phyloP scores from a whole-genome alignment of 345 rosid genomes.

The Heritiera littoralis region DNA sequence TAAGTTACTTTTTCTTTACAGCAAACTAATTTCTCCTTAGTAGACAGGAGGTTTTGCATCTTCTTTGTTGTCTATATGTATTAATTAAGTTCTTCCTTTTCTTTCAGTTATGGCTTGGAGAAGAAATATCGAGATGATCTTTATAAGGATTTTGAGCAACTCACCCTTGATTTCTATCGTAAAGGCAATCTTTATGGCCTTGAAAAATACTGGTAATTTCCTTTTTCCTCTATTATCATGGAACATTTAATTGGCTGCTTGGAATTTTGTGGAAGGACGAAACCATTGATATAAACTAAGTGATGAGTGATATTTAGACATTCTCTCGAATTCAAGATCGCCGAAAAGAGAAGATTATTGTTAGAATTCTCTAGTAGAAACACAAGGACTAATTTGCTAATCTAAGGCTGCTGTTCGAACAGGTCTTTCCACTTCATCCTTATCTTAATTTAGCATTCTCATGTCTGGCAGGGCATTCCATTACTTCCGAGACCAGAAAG shows the following conservation, averaged over 20 bases:
- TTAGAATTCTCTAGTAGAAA: not conserved
- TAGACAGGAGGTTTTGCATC: not conserved
- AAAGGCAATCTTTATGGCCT: conserved; percentile 89
- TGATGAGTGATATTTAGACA: not conserved
- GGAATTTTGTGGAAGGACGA: not conserved
- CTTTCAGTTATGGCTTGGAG: conserved; percentile 90
- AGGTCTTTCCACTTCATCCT: not conserved
- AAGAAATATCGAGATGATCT: conserved; percentile 69
- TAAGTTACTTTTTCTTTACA: conserved; percentile 4
- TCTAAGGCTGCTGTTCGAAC: not conserved
- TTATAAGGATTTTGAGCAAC: conserved; percentile 82
- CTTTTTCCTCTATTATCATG: not conserved
- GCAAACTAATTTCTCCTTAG: not conserved
- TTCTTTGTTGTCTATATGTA: not conserved
- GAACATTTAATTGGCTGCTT: not conserved
- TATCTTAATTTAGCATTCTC: not conserved
- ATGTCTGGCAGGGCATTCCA: conserved; percentile 81
- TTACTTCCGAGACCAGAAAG: conserved; percentile 67
- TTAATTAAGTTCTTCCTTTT: conserved; percentile 12
- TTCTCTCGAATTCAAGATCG: not conserved
- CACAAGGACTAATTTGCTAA: not conserved
- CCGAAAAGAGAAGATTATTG: not conserved
- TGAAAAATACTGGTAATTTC: conserved; percentile 87
- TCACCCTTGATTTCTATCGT: conserved; percentile 74
- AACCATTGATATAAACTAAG: not conserved